Base-by-base conservation (phyloP, 345 rosid species). In the Mangifera indica region DNA sequence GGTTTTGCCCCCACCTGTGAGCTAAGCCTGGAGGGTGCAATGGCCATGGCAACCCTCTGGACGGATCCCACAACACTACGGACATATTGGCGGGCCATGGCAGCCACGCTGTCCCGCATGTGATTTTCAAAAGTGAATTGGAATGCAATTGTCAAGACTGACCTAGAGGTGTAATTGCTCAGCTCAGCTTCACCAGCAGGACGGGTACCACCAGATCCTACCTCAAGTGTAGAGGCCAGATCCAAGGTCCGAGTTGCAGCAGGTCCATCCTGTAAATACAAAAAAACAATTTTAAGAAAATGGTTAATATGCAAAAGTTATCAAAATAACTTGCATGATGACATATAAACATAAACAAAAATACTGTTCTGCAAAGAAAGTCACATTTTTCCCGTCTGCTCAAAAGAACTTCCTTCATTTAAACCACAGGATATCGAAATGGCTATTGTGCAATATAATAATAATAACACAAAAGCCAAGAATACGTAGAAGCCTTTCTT, bases 31-130 rank as follows among this genome's bases (percentile, higher is more conserved):
- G 90, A 86, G 11, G 97, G 98, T 10, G 97, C 80, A 73, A 94
- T 94, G 60, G 97, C 98, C 86, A 92, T 79, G 75, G 98, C 97
- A 78, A 94, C 95, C 86, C 98, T 90, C 84, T 94, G 98, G 71
- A 94, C 97, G 8, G 97, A 94, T 12, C 93, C 95, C 57, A 94
- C 92, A 46, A 92, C 86, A 80, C 89, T 87, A 4, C 95, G 88
- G 57, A 94, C 91, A 40, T 92, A 94, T 66, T 92, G 97, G 53
- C 97, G 97, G 58, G 98, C 98, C 97, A 94, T 94, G 24, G 89
- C 86, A 65, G 98, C 98, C 64, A 92, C 98, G 67, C 76, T 90
- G 75, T 94, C 97, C 69, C 82, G 87, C 69, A 87, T 45, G 74
- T 94, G 95, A 81, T 82, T 87, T 84, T 94, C 98, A 66, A 85